phyloP scores from a whole-genome alignment of 2,329 filamentous ascomycete genomes.

The Colletotrichum orbiculare region DNA sequence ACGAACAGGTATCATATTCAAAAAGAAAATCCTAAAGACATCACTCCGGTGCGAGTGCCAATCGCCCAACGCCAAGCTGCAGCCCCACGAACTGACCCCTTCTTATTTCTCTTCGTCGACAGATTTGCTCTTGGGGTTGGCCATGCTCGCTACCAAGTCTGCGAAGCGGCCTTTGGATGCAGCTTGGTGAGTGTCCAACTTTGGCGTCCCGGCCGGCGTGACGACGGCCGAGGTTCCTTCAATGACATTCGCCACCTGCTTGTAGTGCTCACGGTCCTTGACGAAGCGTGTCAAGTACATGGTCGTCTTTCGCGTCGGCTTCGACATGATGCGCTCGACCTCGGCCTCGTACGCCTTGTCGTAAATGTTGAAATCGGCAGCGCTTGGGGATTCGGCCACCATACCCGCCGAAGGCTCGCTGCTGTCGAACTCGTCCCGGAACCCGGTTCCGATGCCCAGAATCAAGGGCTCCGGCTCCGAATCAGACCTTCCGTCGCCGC shows the following conservation, averaged over 20 bases:
- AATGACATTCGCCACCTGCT: conserved; percentile 50
- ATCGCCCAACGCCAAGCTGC: conserved; percentile 19
- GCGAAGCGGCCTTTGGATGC: conserved; percentile 32
- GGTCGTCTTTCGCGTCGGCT: conserved; percentile 52
- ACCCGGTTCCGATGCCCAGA: conserved; percentile 80
- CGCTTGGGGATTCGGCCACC: conserved; percentile 86
- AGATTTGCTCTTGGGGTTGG: conserved; percentile 10
- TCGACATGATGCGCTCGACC: conserved; percentile 74
- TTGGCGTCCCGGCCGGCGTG: conserved; percentile 35
- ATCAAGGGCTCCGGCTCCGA: conserved; percentile 70
- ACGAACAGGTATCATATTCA: conserved; percentile 30
- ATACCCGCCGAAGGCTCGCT: conserved; percentile 56
- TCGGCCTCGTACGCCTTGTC: conserved; percentile 88
- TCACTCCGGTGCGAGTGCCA: not conserved
- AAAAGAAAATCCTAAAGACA: conserved; percentile 2
- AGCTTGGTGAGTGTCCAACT: conserved; percentile 30
- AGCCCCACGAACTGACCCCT: not conserved
- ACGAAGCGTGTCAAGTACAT: conserved; percentile 63
- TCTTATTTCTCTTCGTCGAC: conserved; percentile 10
- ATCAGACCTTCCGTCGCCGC: conserved; percentile 67
- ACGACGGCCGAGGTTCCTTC: conserved; percentile 41
- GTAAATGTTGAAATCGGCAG: conserved; percentile 88
- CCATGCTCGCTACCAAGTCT: conserved; percentile 32
- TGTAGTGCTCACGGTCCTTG: conserved; percentile 54
- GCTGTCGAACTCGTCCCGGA: conserved; percentile 57